These are phyloP conservation scores for Venturia asperata DNA, from an alignment of 2,329 filamentous ascomycete species.

Conservation along the genomic window DNA sequence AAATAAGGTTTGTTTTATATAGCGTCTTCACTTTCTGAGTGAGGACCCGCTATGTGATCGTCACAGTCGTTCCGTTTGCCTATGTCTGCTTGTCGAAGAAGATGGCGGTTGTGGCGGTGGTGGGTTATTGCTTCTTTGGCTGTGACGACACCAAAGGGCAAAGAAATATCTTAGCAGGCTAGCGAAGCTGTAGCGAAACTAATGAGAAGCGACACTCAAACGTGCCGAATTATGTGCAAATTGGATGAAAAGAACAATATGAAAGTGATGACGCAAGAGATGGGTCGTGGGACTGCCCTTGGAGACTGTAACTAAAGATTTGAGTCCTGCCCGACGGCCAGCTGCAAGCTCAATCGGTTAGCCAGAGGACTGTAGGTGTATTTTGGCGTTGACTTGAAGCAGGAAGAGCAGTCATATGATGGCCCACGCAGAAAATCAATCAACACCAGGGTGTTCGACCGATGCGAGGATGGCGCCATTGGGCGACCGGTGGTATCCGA, in stretches of 20 bases:
- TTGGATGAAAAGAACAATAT: not conserved
- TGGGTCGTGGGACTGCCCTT: not conserved
- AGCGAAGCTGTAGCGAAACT: not conserved
- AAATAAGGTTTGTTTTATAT: not conserved
- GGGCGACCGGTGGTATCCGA: not conserved
- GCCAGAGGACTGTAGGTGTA: not conserved
- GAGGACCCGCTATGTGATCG: not conserved
- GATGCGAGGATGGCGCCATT: not conserved
- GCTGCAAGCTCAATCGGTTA: not conserved
- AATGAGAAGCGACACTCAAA: not conserved
- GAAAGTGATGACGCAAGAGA: conserved; percentile 7
- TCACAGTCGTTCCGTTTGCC: not conserved
- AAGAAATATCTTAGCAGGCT: not conserved
- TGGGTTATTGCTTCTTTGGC: not conserved
- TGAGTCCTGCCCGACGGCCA: not conserved
- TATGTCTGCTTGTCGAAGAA: not conserved
- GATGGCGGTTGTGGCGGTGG: not conserved
- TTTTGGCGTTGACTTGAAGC: not conserved
- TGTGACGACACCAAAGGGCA: not conserved
- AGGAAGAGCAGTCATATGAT: not conserved
- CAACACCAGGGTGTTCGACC: not conserved
- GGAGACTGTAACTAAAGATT: not conserved
- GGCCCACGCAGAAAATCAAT: not conserved
- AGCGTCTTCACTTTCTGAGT: not conserved
- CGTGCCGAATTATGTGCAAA: not conserved